Conservation (phyloP, 345 rosid species). For the Xanthoceras sorbifolium region DNA sequence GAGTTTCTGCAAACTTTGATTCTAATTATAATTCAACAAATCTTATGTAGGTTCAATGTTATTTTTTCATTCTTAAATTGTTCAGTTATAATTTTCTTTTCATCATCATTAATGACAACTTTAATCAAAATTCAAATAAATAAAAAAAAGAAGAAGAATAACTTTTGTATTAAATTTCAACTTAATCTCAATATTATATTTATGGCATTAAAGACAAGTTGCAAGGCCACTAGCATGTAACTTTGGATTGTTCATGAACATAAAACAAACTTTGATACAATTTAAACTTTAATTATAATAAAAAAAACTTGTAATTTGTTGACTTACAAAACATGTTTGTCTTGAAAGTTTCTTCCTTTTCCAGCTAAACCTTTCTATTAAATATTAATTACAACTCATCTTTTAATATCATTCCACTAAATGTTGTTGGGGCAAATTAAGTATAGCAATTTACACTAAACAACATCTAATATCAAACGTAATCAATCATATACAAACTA, state of each 20-base stretch:
- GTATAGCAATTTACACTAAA: not conserved
- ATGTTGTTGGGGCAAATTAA: not conserved
- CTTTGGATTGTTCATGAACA: not conserved
- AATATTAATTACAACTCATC: conserved; percentile 1
- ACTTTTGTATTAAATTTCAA: not conserved
- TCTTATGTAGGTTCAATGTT: no score
- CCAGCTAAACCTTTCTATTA: not conserved
- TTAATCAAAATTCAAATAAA: not conserved
- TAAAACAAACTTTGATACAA: no score
- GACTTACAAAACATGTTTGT: not conserved
- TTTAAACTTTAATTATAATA: no score
- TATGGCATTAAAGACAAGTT: not conserved
- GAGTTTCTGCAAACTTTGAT: no score
- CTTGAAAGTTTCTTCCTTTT: not conserved
- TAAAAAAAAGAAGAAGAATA: not conserved
- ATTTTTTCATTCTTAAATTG: no score
- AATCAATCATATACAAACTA: not conserved
- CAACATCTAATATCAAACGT: not conserved
- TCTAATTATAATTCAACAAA: no score
- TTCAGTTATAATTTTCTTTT: no score
- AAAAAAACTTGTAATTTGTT: not conserved
- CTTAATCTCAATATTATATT: not conserved
- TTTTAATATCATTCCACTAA: not conserved
- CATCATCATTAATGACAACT: not conserved
- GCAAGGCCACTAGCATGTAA: not conserved